Evolutionary conservation across 768 basidiomycete genomes (phyloP).

Genomic region (Favolaschia claudopus): DNA sequence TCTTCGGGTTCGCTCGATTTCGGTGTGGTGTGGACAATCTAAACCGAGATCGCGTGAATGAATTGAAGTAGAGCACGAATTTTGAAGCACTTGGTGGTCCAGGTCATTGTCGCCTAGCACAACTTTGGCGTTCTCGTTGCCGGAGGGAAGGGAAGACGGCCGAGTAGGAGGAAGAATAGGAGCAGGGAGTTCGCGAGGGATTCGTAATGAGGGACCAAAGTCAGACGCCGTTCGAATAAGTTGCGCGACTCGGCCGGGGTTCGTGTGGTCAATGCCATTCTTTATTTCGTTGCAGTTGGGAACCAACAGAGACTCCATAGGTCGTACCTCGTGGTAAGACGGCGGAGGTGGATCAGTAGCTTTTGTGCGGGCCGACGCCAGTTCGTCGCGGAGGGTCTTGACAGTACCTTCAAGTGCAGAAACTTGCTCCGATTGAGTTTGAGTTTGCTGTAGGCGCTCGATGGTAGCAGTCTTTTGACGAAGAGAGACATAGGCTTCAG

Average conservation of each 20-base stretch:
- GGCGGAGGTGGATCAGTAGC: constrained; percentile 46
- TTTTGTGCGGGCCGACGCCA: constrained; percentile 38
- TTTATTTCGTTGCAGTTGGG: constrained; percentile 1
- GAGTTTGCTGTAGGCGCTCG: constrained; percentile 52
- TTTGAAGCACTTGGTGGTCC: constrained; percentile 20
- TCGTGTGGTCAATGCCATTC: constrained; percentile 25
- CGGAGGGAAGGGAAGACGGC: background rate
- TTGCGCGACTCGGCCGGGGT: constrained; percentile 11
- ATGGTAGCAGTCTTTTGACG: constrained; percentile 66
- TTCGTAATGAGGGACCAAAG: constrained; percentile 9
- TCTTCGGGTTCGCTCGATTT: constrained; percentile 48
- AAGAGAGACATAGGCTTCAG: constrained; percentile 65
- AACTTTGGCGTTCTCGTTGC: background rate
- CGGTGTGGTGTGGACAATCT: constrained; percentile 19
- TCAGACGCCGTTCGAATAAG: constrained; percentile 20
- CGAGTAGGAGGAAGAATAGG: background rate
- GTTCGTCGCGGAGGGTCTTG: constrained; percentile 46
- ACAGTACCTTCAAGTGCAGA: constrained; percentile 45
- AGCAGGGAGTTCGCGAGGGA: constrained; percentile 14
- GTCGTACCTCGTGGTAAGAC: constrained; percentile 24
- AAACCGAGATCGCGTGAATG: background rate
- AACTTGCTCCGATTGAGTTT: constrained; percentile 45
- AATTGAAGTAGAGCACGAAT: background rate
- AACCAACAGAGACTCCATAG: background rate
- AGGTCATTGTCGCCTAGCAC: constrained; percentile 14